Evolutionary conservation across 768 basidiomycete genomes (phyloP).

Genomic region (Naematelia aurantialba): DNA sequence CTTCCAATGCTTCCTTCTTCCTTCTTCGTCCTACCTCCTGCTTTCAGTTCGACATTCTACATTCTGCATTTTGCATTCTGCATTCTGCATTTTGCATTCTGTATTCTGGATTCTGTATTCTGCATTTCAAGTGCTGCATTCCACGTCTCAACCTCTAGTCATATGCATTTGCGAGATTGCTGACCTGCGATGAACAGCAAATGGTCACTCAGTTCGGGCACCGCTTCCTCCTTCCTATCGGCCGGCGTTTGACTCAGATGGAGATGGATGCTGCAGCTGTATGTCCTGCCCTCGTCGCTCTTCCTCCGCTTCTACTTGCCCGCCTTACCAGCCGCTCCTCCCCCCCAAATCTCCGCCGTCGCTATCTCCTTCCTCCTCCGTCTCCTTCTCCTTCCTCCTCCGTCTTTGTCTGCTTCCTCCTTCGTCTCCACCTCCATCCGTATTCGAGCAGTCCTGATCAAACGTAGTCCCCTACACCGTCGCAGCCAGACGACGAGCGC

Average conservation of each 20-base stretch:
- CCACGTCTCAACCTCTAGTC: too few species aligned
- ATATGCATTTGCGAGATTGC: too few species aligned
- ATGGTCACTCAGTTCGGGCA: constrained; percentile 40
- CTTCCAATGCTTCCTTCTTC: too few species aligned
- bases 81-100: too few species aligned
- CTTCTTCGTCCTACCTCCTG: too few species aligned
- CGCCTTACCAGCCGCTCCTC: background rate
- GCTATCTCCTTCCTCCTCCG: background rate
- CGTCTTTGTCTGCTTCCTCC: background rate
- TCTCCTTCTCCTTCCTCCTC: background rate
- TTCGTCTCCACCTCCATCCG: background rate
- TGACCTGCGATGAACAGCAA: constrained; percentile 12
- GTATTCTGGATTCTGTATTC: too few species aligned
- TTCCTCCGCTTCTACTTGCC: background rate
- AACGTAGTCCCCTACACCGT: constrained; percentile 32
- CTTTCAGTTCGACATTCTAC: too few species aligned
- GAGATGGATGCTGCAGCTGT: constrained; percentile 41
- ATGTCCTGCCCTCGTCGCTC: constrained; percentile 8
- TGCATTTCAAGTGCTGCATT: too few species aligned
- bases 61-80: too few species aligned
- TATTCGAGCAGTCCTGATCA: constrained; percentile 2
- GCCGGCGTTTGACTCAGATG: constrained; percentile 36
- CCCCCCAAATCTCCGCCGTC: background rate
- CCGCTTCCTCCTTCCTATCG: constrained; percentile 39
- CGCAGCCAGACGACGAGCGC: constrained; percentile 35